Evolutionary conservation across 495 filamentous ascomycete species (phyloP).

Genomic region (Neurospora sp.): DNA sequence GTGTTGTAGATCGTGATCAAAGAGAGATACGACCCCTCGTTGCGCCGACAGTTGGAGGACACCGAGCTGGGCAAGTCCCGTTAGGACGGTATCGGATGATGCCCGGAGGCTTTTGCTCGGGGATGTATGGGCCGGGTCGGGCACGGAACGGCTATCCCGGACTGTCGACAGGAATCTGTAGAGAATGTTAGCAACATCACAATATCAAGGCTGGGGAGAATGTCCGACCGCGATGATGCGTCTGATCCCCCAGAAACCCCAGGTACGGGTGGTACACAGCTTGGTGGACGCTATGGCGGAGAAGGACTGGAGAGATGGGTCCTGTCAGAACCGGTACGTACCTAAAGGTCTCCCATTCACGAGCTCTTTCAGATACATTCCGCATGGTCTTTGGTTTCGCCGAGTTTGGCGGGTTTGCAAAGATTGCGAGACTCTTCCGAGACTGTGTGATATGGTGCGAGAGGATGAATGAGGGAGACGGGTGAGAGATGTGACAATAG

Average conservation of each 20-base stretch:
- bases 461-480: neutral
- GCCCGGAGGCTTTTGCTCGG: slow-evolving; percentile 10
- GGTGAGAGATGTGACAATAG: neutral
- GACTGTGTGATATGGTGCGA: neutral
- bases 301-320: neutral
- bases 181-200: neutral
- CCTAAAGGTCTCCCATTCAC: slow-evolving; percentile 26
- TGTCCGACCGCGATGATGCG: neutral
- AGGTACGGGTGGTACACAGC: neutral
- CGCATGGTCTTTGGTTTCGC: neutral
- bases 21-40: slow-evolving; percentile 49
- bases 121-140: neutral
- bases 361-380: slow-evolving; percentile 14
- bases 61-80: slow-evolving; percentile 53
- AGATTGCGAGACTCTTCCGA: neutral
- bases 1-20: slow-evolving; percentile 48
- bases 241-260: neutral
- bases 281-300: neutral
- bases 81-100: slow-evolving; percentile 50
- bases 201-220: neutral
- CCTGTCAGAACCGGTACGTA: slow-evolving; percentile 7
- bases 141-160: neutral
- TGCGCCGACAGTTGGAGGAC: slow-evolving; percentile 41
- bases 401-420: neutral
- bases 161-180: slow-evolving; percentile 10